A percentile compares a stretch with the other conserved stretches of the same genome.
Evolutionary conservation across 2,329 filamentous ascomycete genomes (phyloP).

Genomic region (Penicillium sp.): DNA sequence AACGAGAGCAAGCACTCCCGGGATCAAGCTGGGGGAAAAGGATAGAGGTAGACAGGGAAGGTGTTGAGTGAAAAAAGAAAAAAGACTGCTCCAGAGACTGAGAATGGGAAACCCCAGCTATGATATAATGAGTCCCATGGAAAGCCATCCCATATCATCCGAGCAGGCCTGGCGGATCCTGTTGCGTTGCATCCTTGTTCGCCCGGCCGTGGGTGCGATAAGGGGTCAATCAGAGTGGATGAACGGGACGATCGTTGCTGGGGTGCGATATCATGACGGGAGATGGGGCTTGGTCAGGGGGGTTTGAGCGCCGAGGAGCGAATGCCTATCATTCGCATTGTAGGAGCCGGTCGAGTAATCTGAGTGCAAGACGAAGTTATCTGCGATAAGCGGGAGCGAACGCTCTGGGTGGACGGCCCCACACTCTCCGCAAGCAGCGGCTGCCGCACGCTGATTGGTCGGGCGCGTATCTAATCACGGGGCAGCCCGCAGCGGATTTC

Average conservation of each 20-base stretch:
- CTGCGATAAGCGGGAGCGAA: constrained; percentile 17
- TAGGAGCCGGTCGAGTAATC: constrained; percentile 19
- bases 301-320: constrained; percentile 11
- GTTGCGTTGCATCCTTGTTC: constrained; percentile 12
- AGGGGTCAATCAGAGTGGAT: constrained; percentile 7
- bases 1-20: not conserved
- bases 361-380: constrained; percentile 31
- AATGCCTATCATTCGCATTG: constrained; percentile 21
- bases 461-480: constrained; percentile 23
- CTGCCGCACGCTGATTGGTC: constrained; percentile 12
- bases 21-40: constrained; percentile 1
- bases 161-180: constrained; percentile 5
- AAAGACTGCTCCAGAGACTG: not conserved
- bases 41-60: not conserved
- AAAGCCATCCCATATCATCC: constrained; percentile 11
- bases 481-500: not conserved
- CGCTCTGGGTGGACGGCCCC: constrained; percentile 19
- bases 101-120: constrained; percentile 3
- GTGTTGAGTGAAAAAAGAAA: constrained; percentile 1
- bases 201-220: constrained; percentile 11
- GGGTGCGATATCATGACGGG: not conserved
- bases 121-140: constrained; percentile 19
- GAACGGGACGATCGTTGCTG: constrained; percentile 11
- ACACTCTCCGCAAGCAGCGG: constrained; percentile 21
- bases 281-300: constrained; percentile 7